Conservation (phyloP, 2,329 filamentous ascomycete species). For the Fusarium sp. region DNA sequence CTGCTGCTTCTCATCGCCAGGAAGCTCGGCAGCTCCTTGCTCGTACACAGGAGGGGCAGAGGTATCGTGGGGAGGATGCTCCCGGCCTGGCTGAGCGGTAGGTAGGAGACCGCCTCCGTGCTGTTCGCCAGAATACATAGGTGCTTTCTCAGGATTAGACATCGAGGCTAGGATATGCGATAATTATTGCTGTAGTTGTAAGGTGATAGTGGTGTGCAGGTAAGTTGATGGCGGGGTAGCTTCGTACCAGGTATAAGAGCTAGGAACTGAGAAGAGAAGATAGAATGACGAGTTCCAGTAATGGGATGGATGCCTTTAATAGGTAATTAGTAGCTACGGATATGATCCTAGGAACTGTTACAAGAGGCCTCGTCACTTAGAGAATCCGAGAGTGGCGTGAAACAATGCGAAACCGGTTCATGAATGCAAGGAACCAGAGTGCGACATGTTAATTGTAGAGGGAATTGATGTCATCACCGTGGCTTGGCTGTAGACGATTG, state of each 20-base stretch:
- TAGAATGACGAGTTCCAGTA: not conserved
- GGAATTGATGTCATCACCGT: slow-evolving; percentile 45
- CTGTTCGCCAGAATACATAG: slow-evolving; percentile 34
- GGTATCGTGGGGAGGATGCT: slow-evolving; percentile 33
- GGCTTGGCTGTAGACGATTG: slow-evolving; percentile 37
- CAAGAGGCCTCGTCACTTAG: slow-evolving; percentile 43
- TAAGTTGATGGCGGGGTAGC: slow-evolving; percentile 40
- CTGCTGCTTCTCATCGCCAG: slow-evolving; percentile 33
- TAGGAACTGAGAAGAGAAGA: not conserved
- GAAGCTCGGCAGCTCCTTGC: slow-evolving; percentile 33
- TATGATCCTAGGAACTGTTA: not conserved
- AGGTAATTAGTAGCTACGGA: not conserved
- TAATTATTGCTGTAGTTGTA: slow-evolving; percentile 17
- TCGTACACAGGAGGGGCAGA: slow-evolving; percentile 32
- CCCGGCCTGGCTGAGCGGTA: slow-evolving; percentile 27
- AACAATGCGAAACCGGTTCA: slow-evolving; percentile 39
- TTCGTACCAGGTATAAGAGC: slow-evolving; percentile 23
- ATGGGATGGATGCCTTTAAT: slow-evolving; percentile 28
- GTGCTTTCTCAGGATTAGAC: slow-evolving; percentile 42
- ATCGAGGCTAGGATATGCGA: slow-evolving; percentile 14
- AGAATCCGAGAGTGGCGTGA: slow-evolving; percentile 23
- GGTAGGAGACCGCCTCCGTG: slow-evolving; percentile 31
- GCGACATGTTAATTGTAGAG: slow-evolving; percentile 21
- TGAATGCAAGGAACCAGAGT: slow-evolving; percentile 16
- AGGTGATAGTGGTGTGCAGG: slow-evolving; percentile 10